These are phyloP conservation scores for Vachellia pachyceras DNA, from an alignment of 306 rosid genomes.

Conservation along the genomic window DNA sequence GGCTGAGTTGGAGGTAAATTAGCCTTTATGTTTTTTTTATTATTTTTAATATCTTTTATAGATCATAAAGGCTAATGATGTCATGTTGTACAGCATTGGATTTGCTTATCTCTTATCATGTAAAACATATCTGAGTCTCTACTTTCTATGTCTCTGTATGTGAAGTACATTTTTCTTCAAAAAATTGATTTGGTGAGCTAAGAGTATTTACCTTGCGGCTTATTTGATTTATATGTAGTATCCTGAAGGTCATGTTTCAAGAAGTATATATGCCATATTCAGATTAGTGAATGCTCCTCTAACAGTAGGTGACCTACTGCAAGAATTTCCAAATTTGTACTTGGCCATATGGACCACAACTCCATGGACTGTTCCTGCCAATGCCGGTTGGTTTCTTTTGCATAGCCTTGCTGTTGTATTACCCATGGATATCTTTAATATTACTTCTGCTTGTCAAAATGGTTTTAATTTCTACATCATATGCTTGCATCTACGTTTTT, in stretches of 20 bases:
- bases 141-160: constrained; percentile 1
- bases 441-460: constrained; percentile 26
- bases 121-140: neutral
- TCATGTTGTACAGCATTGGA: constrained; percentile 25
- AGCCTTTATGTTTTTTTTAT: constrained; percentile 16
- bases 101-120: neutral
- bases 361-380: constrained; percentile 99
- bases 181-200: constrained; percentile 25
- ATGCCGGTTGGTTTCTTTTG: constrained; percentile 76
- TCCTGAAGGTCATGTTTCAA: constrained; percentile 92
- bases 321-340: constrained; percentile 80
- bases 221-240: constrained; percentile 63
- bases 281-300: constrained; percentile 61
- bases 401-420: constrained; percentile 32
- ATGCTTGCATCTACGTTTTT: constrained; percentile 9
- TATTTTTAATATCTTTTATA: neutral
- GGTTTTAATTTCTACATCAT: constrained; percentile 7
- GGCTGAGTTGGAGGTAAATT: constrained; percentile 94
- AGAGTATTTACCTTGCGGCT: constrained; percentile 37
- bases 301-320: constrained; percentile 53
- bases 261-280: constrained; percentile 85
- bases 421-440: constrained; percentile 8
- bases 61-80: constrained; percentile 19
- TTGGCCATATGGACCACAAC: constrained; percentile 98
- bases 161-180: constrained; percentile 26